phyloP scores from a whole-genome alignment of 306 rosid genomes.

The Boehmeria nivea region DNA sequence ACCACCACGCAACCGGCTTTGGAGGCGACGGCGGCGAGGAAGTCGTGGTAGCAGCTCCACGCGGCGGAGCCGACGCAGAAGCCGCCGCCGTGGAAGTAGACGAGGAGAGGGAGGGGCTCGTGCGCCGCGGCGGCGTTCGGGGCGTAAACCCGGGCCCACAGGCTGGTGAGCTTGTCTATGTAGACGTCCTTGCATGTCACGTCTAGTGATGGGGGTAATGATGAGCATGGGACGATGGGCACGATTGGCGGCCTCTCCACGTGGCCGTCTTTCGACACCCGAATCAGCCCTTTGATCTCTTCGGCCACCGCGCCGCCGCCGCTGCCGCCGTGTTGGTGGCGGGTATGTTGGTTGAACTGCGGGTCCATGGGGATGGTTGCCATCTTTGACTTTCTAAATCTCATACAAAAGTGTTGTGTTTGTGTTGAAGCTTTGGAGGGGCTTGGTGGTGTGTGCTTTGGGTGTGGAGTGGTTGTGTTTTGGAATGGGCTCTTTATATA shows the following conservation, averaged over 20 bases:
- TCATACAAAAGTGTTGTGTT: conserved; percentile 4
- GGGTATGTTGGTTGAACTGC: conserved; percentile 24
- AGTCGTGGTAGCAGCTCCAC: conserved; percentile 85
- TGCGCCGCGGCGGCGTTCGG: conserved; percentile 19
- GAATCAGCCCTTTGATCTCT: conserved; percentile 70
- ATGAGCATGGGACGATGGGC: conserved; percentile 47
- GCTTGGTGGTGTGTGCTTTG: conserved; percentile 17
- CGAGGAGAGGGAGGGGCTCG: conserved; percentile 41
- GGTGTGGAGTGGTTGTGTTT: conserved; percentile 4
- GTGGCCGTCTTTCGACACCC: conserved; percentile 55
- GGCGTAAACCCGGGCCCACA: conserved; percentile 66
- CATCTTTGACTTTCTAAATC: conserved; percentile 36
- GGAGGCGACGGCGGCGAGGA: conserved; percentile 47
- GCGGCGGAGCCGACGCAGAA: conserved; percentile 87
- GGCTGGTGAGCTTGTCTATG: conserved; percentile 45
- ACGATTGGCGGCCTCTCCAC: conserved; percentile 60
- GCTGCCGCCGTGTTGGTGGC: conserved; percentile 28
- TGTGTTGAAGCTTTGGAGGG: background rate
- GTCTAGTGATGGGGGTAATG: conserved; percentile 30
- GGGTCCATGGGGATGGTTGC: conserved; percentile 48
- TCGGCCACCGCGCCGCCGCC: conserved; percentile 35
- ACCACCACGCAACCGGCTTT: conserved; percentile 54
- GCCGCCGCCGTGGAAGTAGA: conserved; percentile 95
- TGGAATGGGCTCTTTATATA: conserved; percentile 36
- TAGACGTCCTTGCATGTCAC: conserved; percentile 49